Evolutionary conservation across 208 protist species (phyloP), one percentile per base, ranked within the genome.

Genomic region (Acanthamoeba lenticulata): DNA sequence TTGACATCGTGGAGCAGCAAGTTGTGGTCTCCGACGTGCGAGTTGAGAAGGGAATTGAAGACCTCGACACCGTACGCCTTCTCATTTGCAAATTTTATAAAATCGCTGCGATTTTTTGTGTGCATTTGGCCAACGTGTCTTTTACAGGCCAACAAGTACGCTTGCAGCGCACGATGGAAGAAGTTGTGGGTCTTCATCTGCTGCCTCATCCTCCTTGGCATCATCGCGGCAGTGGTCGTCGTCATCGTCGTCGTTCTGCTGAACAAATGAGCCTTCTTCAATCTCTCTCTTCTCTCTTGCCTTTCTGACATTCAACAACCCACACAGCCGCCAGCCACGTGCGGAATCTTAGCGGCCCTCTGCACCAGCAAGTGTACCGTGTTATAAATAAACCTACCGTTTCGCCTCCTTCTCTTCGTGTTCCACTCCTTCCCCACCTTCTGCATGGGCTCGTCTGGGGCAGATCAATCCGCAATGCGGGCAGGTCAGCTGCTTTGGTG

Each of bases 121-220:
- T n/a, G 55, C 55, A 65, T 24, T 65, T 65, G 24, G 55, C 24
- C 24, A n/a, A n/a, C 24, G 17, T 65, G 17, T 65, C 24, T 65
- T 65, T 65, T 65, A 2, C 44, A 88, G 77, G 77, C 77, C 11
- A 88, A 88, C 27, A 0, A 17, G 19, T 32, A 40, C 13, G 77
- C 77, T 27, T 88, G 77, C 34, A 88, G 77, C 49, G 77, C 77
- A 19, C 77, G 77, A 15, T 88, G 77, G 77, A 88, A 88, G 77
- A 88, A 62, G 44, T 38, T 88, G 49, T 62, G 42, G 45, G 29
- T 88, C 15, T n/a, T 57, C 36, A 88, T 88, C 29, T 62, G 42
- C 27, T 88, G 77, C 32, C 44, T 88, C 19, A 62, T 88, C 29
- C 49, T 88, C 1, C 77, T 88, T 24, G 49, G n/a, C 32, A 57